Evolutionary conservation across 768 basidiomycete species (phyloP), one percentile per base, ranked within the genome.

Genomic region (Phlegmacium glaucopus): DNA sequence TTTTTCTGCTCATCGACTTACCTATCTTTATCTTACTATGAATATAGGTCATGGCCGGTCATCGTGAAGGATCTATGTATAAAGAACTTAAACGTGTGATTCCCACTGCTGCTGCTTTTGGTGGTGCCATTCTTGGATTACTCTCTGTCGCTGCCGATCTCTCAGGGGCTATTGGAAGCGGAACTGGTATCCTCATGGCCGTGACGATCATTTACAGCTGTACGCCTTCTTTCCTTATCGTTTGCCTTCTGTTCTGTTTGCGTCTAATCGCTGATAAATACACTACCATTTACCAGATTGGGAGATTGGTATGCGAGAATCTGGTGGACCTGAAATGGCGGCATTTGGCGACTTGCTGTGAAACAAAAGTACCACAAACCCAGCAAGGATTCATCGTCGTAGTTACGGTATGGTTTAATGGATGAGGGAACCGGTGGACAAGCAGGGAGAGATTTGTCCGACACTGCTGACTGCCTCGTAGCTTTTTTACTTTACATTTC

Each of bases 71-170:
- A 12, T 92, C 88, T 27, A 95, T 98, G 90, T 99, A 98, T 78
- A 99, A 97, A 74, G 96, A 98, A 64, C 81, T 99, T 51, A 99
- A 97, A 76, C 81, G 93, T 37, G 88, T 98, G 52, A 96, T 99
- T 54, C 96, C 96, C 2, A 97, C 94, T 16, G 95, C 96, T 10
- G 96, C 95, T 17, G 92, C 94, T 1, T 91, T 97, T 53, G 95
- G 96, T 37, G 95, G 95, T 30, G 96, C 94, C n/a, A 91, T 94
- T 49, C 85, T 97, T 10, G 95, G 94, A 25, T 71, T 96, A 10
- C 72, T 97, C 26, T 90, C 87, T 8, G 94, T 99, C 45, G 77
- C 83, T 9, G 94, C 96, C 3, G 95, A 99, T 62, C 69, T 99
- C 51, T 87, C 94, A 77, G 96, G 96, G 45, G 96, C 95, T 3